A percentile compares a stretch with the other conserved stretches of the same genome.
These are phyloP conservation scores for Ogataea trehaloabstinens DNA, from an alignment of 805 yeast genomes.

Conservation along the genomic window DNA sequence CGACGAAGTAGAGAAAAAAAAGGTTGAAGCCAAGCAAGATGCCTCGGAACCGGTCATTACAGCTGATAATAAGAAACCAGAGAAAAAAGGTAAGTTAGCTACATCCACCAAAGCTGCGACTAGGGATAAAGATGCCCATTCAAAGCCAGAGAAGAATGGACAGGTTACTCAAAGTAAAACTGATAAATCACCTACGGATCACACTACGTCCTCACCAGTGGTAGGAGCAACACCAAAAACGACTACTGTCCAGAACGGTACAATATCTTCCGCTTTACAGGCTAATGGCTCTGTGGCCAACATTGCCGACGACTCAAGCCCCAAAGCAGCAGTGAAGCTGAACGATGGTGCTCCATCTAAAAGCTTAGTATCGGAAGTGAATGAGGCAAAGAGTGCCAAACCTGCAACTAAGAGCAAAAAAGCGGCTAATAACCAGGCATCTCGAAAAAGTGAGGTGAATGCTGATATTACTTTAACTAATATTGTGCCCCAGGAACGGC, in stretches of 20 bases:
- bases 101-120: not conserved
- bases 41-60: no score
- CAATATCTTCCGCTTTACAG: not conserved
- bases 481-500: constrained; percentile 15
- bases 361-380: constrained; percentile 5
- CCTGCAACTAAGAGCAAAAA: constrained; percentile 26
- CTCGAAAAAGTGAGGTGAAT: constrained; percentile 24
- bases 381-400: constrained; percentile 17
- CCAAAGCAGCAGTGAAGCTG: no score
- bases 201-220: not conserved
- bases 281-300: not conserved
- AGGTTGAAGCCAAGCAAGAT: no score
- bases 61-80: constrained; percentile 6
- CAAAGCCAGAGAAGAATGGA: not conserved
- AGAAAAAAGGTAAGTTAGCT: not conserved
- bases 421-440: constrained; percentile 25
- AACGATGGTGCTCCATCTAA: no score
- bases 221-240: no score
- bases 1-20: no score
- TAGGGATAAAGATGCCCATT: not conserved
- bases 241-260: no score
- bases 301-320: no score
- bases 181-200: not conserved
- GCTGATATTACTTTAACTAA: constrained; percentile 24
- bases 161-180: not conserved